phyloP scores from a whole-genome alignment of 257 asterid genomes.

The Paraleonurus japonicus region DNA sequence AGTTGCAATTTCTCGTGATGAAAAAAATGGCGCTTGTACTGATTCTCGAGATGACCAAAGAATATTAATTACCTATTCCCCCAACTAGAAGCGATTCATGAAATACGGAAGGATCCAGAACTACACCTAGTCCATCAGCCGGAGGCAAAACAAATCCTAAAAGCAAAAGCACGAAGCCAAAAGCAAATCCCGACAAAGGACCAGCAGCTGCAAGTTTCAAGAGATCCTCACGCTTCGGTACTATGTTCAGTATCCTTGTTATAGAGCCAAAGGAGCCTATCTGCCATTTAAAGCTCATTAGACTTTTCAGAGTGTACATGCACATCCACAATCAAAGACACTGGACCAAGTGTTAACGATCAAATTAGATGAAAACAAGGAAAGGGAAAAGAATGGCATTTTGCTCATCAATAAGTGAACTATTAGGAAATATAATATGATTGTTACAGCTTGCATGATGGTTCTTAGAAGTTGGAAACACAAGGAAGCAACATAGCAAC shows the following conservation, averaged over 20 bases:
- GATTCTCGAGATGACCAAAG: constrained; percentile 7
- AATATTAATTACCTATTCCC: constrained; percentile 62
- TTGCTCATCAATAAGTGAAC: background rate
- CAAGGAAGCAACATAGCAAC: background rate
- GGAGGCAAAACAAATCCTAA: constrained; percentile 89
- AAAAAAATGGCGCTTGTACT: background rate
- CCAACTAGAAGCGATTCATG: constrained; percentile 92
- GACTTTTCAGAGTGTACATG: constrained; percentile 13
- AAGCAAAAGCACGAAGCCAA: constrained; percentile 74
- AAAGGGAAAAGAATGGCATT: background rate
- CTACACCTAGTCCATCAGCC: constrained; percentile 71
- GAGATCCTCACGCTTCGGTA: constrained; percentile 82
- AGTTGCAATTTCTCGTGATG: background rate
- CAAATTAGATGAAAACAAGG: background rate
- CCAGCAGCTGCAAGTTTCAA: constrained; percentile 96
- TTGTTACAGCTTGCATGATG: background rate
- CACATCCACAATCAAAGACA: background rate
- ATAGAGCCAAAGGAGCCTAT: constrained; percentile 94
- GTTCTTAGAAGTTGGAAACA: background rate
- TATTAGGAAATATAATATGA: background rate
- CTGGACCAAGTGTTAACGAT: background rate
- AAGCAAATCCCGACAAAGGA: constrained; percentile 81
- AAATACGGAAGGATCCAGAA: constrained; percentile 81
- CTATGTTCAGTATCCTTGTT: constrained; percentile 82
- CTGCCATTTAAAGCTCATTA: constrained; percentile 69